Base-by-base conservation (phyloP, 2,329 filamentous ascomycete species). In the Fusarium brachygibbosum region DNA sequence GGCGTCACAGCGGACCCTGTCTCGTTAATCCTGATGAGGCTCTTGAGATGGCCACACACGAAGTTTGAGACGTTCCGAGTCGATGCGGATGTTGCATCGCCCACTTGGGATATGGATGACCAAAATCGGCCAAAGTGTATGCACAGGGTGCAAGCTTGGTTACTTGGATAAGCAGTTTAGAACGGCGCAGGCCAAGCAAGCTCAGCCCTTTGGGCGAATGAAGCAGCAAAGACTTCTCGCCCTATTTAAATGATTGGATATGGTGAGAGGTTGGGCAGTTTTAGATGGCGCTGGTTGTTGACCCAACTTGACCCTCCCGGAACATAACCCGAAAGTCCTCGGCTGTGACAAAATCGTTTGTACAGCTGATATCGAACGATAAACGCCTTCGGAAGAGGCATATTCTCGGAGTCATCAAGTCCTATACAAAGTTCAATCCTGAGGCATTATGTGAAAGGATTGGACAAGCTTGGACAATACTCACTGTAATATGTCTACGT, bases 231-330 rank as follows among this genome's bases (percentile, higher is more conserved):
- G 52, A 55, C 51, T 34, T 41, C 60, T 72, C 73, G 73, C 73
- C 73, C 63, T 72, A 70, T 58, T 45, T 44, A 59, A 74, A 61
- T 65, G 73, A 75, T 75, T 75, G 73, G 73, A 28, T 62, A 37
- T 71, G 49, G 57, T 58, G 52, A 69, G 31, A 64, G 63, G 51
- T 69, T 68, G 63, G 63, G 72, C 62, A 70, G 72, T 74, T 72
- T 73, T 73, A 70, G 50, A 75, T 69, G 63, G 72, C 67, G 72
- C 70, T 49, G 65, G 50, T 52, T 62, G 56, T 65, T 71, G 66
- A 69, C 71, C 71, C 71, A 74, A 74, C 64, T 49, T 63, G 72
- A 59, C 61, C 54, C 61, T 67, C 67, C 71, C 69, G 73, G 69
- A 66, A 74, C 50, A 61, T 56, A 61, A 70, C 63, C 73, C 67